Conservation (phyloP, 768 basidiomycete species). For the Suillus fuscotomentosus region DNA sequence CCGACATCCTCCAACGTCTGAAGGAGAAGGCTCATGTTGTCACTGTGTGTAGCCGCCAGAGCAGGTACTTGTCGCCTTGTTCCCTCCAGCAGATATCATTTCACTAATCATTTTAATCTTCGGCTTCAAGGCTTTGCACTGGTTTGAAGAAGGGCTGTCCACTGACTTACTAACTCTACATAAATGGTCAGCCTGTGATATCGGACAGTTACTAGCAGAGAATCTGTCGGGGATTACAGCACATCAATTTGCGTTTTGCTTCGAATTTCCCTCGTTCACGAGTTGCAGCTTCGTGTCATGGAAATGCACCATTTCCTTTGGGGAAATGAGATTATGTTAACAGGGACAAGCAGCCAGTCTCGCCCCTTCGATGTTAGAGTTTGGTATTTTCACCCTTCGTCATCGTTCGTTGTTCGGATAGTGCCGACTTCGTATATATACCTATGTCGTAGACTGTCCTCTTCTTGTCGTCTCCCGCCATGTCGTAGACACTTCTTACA, state of each 20-base stretch:
- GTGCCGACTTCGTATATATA: too few relatives aligned
- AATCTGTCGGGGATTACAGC: slow-evolving; percentile 6
- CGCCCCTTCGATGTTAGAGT: too few relatives aligned
- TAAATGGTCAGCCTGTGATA: not conserved
- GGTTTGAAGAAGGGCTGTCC: not conserved
- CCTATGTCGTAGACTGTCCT: too few relatives aligned
- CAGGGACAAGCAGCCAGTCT: not conserved
- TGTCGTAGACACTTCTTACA: too few relatives aligned
- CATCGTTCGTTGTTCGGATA: too few relatives aligned
- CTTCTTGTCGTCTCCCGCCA: too few relatives aligned
- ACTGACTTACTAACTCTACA: not conserved
- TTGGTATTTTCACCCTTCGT: too few relatives aligned
- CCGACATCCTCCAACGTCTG: not conserved
- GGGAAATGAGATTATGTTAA: slow-evolving; percentile 9
- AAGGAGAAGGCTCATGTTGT: not conserved
- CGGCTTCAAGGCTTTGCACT: not conserved
- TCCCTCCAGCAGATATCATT: not conserved
- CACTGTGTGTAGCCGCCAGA: not conserved
- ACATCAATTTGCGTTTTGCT: not conserved
- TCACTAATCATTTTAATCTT: not conserved
- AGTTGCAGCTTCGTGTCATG: slow-evolving; percentile 22
- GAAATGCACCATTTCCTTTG: too few relatives aligned
- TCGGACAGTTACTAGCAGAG: not conserved
- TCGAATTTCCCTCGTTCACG: slow-evolving; percentile 9
- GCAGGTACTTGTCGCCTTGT: not conserved